Evolutionary conservation across 805 yeast genomes (phyloP).

Genomic region (Candida montana): DNA sequence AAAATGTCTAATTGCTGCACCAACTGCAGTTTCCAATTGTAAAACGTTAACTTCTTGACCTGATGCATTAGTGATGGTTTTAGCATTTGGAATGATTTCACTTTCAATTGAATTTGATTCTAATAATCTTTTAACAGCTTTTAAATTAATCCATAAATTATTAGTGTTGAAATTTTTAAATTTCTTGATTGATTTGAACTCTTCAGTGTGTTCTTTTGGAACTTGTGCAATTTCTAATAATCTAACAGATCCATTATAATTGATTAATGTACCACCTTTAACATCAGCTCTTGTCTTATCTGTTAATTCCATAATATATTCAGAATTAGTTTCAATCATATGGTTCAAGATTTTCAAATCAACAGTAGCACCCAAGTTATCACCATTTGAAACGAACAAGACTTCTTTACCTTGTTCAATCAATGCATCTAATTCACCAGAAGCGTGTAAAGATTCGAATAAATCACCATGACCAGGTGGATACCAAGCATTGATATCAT

Average conservation of each 20-base stretch:
- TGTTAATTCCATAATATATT: slow-evolving; percentile 97
- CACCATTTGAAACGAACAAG: slow-evolving; percentile 95
- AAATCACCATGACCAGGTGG: slow-evolving; percentile 99
- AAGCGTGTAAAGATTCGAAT: slow-evolving; percentile 80
- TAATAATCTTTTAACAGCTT: slow-evolving; percentile 88
- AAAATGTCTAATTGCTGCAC: slow-evolving; percentile 97
- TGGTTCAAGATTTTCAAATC: slow-evolving; percentile 86
- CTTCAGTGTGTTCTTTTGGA: slow-evolving; percentile 97
- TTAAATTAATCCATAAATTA: slow-evolving; percentile 94
- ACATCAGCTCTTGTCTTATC: slow-evolving; percentile 99
- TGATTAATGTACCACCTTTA: slow-evolving; percentile 97
- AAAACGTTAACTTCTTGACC: slow-evolving; percentile 83
- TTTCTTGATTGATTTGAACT: slow-evolving; percentile 94
- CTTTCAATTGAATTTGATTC: slow-evolving; percentile 76
- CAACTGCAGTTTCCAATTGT: slow-evolving; percentile 97
- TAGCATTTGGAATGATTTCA: slow-evolving; percentile 94
- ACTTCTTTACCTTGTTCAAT: slow-evolving; percentile 92
- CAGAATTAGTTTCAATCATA: slow-evolving; percentile 87
- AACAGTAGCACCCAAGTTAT: slow-evolving; percentile 97
- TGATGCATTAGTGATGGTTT: slow-evolving; percentile 58
- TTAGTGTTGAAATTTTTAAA: slow-evolving; percentile 98
- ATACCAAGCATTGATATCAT: slow-evolving; percentile 84
- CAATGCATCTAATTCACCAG: slow-evolving; percentile 88
- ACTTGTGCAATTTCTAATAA: slow-evolving; percentile 96
- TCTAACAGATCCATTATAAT: slow-evolving; percentile 91